Conservation (phyloP, 1,139 yeast genomes). For the Saccharomyces uvarum region DNA sequence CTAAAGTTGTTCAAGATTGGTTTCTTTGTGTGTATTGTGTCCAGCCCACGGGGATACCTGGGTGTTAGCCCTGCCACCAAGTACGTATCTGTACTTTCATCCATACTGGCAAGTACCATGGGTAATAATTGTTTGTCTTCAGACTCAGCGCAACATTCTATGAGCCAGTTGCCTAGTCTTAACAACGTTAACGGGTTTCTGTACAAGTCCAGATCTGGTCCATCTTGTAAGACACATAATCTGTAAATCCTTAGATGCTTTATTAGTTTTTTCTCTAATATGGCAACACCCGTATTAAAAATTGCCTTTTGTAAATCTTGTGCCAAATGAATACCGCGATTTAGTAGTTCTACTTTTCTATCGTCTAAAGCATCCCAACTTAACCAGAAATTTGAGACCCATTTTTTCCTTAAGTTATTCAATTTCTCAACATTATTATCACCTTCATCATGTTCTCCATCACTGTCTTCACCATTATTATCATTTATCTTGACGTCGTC, state of each 20-base stretch:
- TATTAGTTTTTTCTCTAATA: slow-evolving; percentile 72
- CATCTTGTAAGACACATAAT: slow-evolving; percentile 82
- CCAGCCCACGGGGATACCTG: slow-evolving; percentile 60
- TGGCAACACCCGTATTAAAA: slow-evolving; percentile 80
- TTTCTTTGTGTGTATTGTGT: slow-evolving; percentile 37
- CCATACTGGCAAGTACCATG: slow-evolving; percentile 79
- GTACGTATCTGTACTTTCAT: slow-evolving; percentile 67
- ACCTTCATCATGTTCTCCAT: slow-evolving; percentile 15
- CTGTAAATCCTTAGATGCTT: slow-evolving; percentile 76
- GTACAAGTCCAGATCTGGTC: slow-evolving; percentile 72
- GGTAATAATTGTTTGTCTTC: slow-evolving; percentile 66
- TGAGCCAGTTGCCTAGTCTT: slow-evolving; percentile 81
- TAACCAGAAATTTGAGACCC: slow-evolving; percentile 89
- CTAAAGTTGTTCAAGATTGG: slow-evolving; percentile 69
- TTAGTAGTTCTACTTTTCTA: slow-evolving; percentile 46
- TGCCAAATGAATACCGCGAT: slow-evolving; percentile 72
- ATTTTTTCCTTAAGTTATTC: slow-evolving; percentile 44
- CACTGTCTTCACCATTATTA: slow-evolving; percentile 26
- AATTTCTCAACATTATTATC: slow-evolving; percentile 26
- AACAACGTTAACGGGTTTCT: slow-evolving; percentile 79
- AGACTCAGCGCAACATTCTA: slow-evolving; percentile 81
- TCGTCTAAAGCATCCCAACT: slow-evolving; percentile 87
- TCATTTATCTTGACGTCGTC: slow-evolving; percentile 9
- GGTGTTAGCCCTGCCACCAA: slow-evolving; percentile 89
- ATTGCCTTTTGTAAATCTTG: slow-evolving; percentile 76